phyloP scores from a whole-genome alignment of 1,284 basidiomycete species.

The Microbotryum silenes-acaulis region DNA sequence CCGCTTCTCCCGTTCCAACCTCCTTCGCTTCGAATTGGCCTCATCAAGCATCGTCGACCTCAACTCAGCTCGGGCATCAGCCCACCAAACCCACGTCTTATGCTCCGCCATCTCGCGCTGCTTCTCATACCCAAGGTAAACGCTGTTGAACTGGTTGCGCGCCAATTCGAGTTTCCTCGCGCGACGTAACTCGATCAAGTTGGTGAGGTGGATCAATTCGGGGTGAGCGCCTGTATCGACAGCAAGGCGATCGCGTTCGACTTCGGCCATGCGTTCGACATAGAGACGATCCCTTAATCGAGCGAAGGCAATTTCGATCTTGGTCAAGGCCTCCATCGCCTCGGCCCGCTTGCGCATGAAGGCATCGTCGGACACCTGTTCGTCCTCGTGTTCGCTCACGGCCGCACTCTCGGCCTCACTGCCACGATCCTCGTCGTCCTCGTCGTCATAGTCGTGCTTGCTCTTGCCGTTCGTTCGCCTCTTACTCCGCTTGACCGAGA shows the following conservation, averaged over 20 bases:
- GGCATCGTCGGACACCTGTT: conserved; percentile 23
- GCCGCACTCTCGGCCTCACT: conserved; percentile 3
- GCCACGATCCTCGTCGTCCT: not conserved
- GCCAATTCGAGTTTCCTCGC: conserved; percentile 40
- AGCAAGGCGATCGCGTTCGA: conserved; percentile 49
- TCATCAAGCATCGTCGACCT: conserved; percentile 75
- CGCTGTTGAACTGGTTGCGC: conserved; percentile 47
- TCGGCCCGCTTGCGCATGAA: conserved; percentile 37
- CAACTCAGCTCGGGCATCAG: conserved; percentile 61
- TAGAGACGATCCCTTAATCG: conserved; percentile 50
- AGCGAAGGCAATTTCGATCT: conserved; percentile 52
- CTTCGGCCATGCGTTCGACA: conserved; percentile 50
- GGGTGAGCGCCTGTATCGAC: conserved; percentile 63
- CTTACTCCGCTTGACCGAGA: not conserved
- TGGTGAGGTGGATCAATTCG: conserved; percentile 66
- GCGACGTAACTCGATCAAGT: conserved; percentile 41
- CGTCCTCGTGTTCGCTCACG: conserved; percentile 25
- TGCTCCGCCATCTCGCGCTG: conserved; percentile 53
- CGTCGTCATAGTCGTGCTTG: conserved; percentile 10
- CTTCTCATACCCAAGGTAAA: conserved; percentile 62
- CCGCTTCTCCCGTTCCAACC: conserved; percentile 70
- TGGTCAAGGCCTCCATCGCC: conserved; percentile 48
- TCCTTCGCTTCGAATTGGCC: conserved; percentile 66
- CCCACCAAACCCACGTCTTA: conserved; percentile 58
- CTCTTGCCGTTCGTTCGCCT: conserved; percentile 12